Evolutionary conservation across 805 yeast species (phyloP), one percentile per base, ranked within the genome.

Genomic region (Metschnikowia proteae): DNA sequence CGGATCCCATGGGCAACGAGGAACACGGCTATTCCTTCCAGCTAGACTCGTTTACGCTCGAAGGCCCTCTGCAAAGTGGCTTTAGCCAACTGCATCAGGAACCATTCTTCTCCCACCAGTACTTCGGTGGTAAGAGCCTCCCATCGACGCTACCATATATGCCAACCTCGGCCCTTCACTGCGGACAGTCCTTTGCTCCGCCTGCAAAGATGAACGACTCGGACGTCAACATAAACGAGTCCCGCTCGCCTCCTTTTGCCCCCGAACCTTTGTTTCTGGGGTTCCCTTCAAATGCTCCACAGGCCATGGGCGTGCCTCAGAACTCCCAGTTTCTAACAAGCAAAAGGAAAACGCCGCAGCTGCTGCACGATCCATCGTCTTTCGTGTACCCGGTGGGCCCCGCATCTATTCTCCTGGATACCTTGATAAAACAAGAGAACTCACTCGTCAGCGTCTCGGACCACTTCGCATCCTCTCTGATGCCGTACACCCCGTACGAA

Each of bases 21-120:
- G 45, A 45, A 30, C 50, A 56, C 39, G 53, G 50, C 11, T 66
- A 54, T 47, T 57, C 60, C 23, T 77, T 77, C 50, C 60, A 73
- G 41, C 64, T 76, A 28, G 78, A 75, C 50, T 79, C 80, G 3
- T 59, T 76, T 49, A 79, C 79, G 0, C 70, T 73, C 49, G 82
- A 78, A 45, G 80, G 78, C 5, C 70, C 74, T 7, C 26, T 11
- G n/a, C 38, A 42, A 27, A 27, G 31, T 26, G 38, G 17, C 6
- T n/a, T 25, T 10, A 32, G 30, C 44, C 37, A 33, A 6, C 27
- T 6, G 13, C 17, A 26, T 29, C 43, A 30, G 23, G 35, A 29
- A 10, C 32, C 25, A 3, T 10, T 27, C 28, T 26, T 34, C 26
- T 10, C 31, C 3, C 11, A 28, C 32, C 36, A 34, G n/a, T 6